Percentiles rank a stretch among this genome's conserved stretches.
Conservation (phyloP, 441 rosid species). For the Pelargonium fulgidum region DNA sequence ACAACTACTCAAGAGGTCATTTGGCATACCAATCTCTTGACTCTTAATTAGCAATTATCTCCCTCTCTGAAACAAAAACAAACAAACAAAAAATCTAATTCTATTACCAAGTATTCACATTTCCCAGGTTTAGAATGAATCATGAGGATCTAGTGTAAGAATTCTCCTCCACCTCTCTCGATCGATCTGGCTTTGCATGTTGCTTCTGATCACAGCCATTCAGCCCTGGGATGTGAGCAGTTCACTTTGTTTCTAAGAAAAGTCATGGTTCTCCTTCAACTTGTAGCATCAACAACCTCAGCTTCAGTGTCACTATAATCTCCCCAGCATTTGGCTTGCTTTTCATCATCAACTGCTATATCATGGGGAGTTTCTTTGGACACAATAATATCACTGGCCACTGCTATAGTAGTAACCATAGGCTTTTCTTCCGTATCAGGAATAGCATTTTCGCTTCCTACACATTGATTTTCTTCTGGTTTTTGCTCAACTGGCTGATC, state of each 20-base stretch:
- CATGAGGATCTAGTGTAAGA: conserved; percentile 7
- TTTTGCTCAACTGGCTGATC: conserved; percentile 31
- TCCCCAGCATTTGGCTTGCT: conserved; percentile 64
- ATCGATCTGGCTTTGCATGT: conserved; percentile 7
- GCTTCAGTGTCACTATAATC: conserved; percentile 77
- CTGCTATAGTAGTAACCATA: conserved; percentile 19
- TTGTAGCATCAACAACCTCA: conserved; percentile 59
- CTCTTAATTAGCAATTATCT: conserved; percentile 6
- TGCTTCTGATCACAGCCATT: conserved; percentile 15
- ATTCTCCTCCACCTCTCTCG: conserved; percentile 15
- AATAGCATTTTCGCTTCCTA: conserved; percentile 21
- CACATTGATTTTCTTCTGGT: conserved; percentile 24
- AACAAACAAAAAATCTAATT: conserved; percentile 8
- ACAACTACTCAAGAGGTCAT: conserved; percentile 22
- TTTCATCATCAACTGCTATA: conserved; percentile 30
- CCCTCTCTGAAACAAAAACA: conserved; percentile 17
- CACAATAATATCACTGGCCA: conserved; percentile 22
- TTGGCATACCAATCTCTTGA: conserved; percentile 21
- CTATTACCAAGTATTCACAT: conserved; percentile 23
- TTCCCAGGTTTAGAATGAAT: conserved; percentile 13
- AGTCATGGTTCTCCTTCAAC: conserved; percentile 32
- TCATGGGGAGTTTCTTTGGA: conserved; percentile 33
- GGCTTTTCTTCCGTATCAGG: conserved; percentile 33
- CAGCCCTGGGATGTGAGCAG: conserved; percentile 17
- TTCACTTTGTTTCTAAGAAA: conserved; percentile 12